Evolutionary conservation across 2,329 filamentous ascomycete genomes (phyloP).

Genomic region (Trichoderma cornu-damae): DNA sequence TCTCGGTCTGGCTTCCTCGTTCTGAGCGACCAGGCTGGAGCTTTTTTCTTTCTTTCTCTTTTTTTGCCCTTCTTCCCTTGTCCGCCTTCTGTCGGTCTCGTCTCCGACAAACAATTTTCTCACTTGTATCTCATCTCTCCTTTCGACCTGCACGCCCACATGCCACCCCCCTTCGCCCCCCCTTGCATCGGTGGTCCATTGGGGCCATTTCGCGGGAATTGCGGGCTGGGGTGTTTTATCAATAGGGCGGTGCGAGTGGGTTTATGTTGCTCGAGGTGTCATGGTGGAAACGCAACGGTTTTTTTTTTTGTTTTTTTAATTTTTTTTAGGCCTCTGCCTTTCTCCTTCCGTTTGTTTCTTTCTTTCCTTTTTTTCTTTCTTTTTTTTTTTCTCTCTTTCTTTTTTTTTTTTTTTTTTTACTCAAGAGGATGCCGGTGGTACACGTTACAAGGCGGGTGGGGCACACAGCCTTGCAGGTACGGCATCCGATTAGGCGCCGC

Average conservation of each 20-base stretch:
- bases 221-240: conserved; percentile 18
- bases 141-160: conserved; percentile 11
- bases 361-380: background rate
- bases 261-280: conserved; percentile 1
- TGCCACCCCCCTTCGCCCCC: background rate
- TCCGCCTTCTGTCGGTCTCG: conserved; percentile 5
- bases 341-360: background rate
- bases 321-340: too few relatives aligned
- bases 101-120: conserved; percentile 3
- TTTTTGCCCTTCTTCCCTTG: background rate
- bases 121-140: conserved; percentile 7
- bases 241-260: conserved; percentile 13
- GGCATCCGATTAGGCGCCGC: conserved; percentile 19
- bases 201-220: conserved; percentile 18
- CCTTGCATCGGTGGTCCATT: conserved; percentile 16
- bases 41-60: background rate
- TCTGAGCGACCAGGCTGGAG: background rate
- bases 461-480: conserved; percentile 17
- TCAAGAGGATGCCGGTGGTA: too few relatives aligned
- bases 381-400: background rate
- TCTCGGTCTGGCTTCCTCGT: background rate
- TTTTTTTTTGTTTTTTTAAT: background rate
- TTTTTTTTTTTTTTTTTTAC: background rate
- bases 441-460: conserved; percentile 10
- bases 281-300: conserved; percentile 1